A percentile compares a stretch with the other conserved stretches of the same genome.
Evolutionary conservation across 129 eudicot genomes (phyloP).

Genomic region (Erigeron canadensis): DNA sequence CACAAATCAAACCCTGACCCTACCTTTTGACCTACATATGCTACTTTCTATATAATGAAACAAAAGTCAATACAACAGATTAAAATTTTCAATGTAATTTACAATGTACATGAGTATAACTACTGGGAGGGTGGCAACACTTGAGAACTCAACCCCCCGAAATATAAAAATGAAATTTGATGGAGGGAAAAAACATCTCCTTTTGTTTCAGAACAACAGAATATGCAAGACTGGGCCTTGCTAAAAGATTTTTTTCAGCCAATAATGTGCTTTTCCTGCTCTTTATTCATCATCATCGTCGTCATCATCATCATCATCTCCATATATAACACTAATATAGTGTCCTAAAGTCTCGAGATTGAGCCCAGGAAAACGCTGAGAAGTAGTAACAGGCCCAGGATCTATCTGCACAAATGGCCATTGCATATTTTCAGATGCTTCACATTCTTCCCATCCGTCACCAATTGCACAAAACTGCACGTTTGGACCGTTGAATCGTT

Average conservation of each 20-base stretch:
- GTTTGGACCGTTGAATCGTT: conserved; percentile 66
- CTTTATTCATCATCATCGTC: conserved; percentile 16
- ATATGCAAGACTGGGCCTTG: neutral
- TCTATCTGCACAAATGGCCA: conserved; percentile 95
- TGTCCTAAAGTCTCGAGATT: conserved; percentile 51
- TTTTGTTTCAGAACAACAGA: conserved; percentile 7
- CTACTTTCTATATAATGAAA: neutral
- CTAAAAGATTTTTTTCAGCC: neutral
- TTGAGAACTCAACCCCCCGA: conserved; percentile 14
- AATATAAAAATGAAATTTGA: conserved; percentile 18
- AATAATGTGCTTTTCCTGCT: neutral
- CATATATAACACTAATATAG: conserved; percentile 73
- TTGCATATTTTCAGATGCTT: conserved; percentile 75
- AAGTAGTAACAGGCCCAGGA: conserved; percentile 47
- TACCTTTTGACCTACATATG: neutral
- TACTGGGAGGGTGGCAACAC: conserved; percentile 7
- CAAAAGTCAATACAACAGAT: conserved; percentile 19
- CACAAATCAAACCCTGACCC: neutral
- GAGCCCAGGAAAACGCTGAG: conserved; percentile 83
- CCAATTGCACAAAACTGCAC: conserved; percentile 87
- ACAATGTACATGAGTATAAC: conserved; percentile 33
- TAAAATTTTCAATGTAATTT: conserved; percentile 17
- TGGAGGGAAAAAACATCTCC: conserved; percentile 20
- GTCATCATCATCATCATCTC: conserved; percentile 34
- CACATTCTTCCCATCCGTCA: conserved; percentile 97